These are phyloP conservation scores for Penicilliopsis zonata DNA, from an alignment of 495 filamentous ascomycete genomes.

Conservation along the genomic window DNA sequence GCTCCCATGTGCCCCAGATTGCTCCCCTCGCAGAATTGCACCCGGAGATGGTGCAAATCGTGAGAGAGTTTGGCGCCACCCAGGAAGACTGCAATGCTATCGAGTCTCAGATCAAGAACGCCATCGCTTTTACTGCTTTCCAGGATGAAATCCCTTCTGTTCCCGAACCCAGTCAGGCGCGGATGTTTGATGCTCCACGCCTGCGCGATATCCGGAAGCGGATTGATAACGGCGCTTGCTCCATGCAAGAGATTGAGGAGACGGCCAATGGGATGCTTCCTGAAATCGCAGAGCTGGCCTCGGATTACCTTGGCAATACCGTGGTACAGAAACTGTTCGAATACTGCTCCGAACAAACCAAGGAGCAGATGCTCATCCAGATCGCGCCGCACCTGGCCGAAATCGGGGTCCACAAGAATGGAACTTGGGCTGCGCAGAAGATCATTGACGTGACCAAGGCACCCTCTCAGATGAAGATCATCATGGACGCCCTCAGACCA, in stretches of 20 bases:
- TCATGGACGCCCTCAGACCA: slow-evolving; percentile 69
- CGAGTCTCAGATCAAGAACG: slow-evolving; percentile 55
- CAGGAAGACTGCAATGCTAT: slow-evolving; percentile 71
- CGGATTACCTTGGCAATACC: slow-evolving; percentile 95
- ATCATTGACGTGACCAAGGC: slow-evolving; percentile 93
- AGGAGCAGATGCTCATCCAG: slow-evolving; percentile 81
- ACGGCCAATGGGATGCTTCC: slow-evolving; percentile 88
- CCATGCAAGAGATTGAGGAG: slow-evolving; percentile 76
- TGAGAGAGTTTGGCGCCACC: slow-evolving; percentile 76
- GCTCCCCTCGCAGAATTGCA: slow-evolving; percentile 65
- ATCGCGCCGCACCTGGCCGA: slow-evolving; percentile 88
- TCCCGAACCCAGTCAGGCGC: slow-evolving; percentile 77
- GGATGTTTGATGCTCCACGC: slow-evolving; percentile 89
- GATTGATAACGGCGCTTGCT: slow-evolving; percentile 87
- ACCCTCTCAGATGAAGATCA: slow-evolving; percentile 68
- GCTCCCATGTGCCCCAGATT: slow-evolving; percentile 46
- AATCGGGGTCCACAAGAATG: slow-evolving; percentile 97
- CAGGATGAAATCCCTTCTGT: slow-evolving; percentile 79
- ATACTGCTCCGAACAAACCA: slow-evolving; percentile 79
- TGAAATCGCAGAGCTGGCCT: slow-evolving; percentile 87
- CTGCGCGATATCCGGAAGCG: slow-evolving; percentile 93
- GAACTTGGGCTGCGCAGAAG: slow-evolving; percentile 98
- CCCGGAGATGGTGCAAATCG: slow-evolving; percentile 73
- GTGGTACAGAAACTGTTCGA: slow-evolving; percentile 99
- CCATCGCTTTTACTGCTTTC: slow-evolving; percentile 62